Conservation (phyloP, 108 stramenopile genomes). For the Fragilariopsis cylindrus region DNA sequence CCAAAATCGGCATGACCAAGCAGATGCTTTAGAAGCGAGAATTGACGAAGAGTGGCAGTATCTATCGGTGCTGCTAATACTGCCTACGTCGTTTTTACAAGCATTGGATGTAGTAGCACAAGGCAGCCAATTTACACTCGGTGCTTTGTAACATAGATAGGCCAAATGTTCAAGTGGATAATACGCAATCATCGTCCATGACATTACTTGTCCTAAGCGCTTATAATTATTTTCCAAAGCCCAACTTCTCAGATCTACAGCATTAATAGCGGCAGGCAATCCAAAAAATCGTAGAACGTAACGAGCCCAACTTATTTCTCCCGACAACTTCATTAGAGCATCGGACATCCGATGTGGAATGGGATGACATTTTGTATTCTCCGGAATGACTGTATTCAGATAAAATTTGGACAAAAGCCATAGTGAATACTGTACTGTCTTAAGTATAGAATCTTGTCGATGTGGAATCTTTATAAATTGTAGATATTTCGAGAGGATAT, state of each 20-base stretch:
- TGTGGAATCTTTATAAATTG: neutral
- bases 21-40: constrained; percentile 52
- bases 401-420: constrained; percentile 61
- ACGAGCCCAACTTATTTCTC: constrained; percentile 61
- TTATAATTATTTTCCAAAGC: constrained; percentile 33
- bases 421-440: constrained; percentile 67
- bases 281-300: constrained; percentile 68
- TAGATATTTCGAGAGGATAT: constrained; percentile 2
- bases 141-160: constrained; percentile 67
- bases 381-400: neutral
- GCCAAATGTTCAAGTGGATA: constrained; percentile 80
- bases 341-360: constrained; percentile 19
- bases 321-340: constrained; percentile 46
- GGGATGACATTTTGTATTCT: constrained; percentile 21
- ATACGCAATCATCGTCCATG: constrained; percentile 72
- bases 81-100: neutral
- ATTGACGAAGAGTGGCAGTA: constrained; percentile 15
- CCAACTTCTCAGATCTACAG: constrained; percentile 60
- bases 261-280: constrained; percentile 64
- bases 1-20: constrained; percentile 77
- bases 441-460: constrained; percentile 64
- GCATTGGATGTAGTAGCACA: neutral
- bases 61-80: neutral
- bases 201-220: constrained; percentile 62
- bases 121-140: constrained; percentile 21